Conservation (phyloP, 768 basidiomycete species). For the Podaxis sp. region DNA sequence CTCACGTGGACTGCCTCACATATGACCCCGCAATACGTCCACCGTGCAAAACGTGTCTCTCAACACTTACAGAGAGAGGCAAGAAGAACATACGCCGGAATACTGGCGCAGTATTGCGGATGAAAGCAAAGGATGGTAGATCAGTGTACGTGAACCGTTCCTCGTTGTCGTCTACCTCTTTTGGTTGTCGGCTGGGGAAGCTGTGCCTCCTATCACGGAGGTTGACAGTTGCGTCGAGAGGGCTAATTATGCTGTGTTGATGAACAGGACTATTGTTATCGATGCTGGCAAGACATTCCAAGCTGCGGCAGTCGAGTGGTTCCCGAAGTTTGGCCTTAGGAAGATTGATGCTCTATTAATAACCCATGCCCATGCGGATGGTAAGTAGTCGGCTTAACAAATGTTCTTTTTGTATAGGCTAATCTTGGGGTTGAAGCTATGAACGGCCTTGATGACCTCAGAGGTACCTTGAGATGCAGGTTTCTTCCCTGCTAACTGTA, state of each 20-base stretch:
- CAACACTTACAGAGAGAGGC: conserved; percentile 66
- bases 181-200: not conserved
- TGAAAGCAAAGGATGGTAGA: conserved; percentile 39
- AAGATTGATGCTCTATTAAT: conserved; percentile 61
- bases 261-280: conserved; percentile 68
- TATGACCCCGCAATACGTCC: conserved; percentile 46
- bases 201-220: not conserved
- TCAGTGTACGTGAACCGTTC: conserved; percentile 46
- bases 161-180: not conserved
- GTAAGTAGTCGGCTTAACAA: conserved; percentile 24
- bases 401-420: conserved; percentile 1
- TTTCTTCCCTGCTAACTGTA: conserved; percentile 3
- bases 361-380: conserved; percentile 89
- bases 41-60: conserved; percentile 64
- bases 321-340: conserved; percentile 72
- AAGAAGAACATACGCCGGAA: conserved; percentile 86
- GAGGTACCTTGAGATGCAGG: conserved; percentile 46
- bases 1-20: conserved; percentile 74
- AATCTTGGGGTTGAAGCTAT: conserved; percentile 49
- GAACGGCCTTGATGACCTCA: conserved; percentile 87
- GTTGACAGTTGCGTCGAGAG: not conserved
- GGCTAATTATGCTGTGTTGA: conserved; percentile 13
- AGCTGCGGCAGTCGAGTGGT: conserved; percentile 45
- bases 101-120: conserved; percentile 68
- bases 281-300: conserved; percentile 88